Conservation (phyloP, 176 grass and related monocot species). For the Rhipidocladum racemiflorum region DNA sequence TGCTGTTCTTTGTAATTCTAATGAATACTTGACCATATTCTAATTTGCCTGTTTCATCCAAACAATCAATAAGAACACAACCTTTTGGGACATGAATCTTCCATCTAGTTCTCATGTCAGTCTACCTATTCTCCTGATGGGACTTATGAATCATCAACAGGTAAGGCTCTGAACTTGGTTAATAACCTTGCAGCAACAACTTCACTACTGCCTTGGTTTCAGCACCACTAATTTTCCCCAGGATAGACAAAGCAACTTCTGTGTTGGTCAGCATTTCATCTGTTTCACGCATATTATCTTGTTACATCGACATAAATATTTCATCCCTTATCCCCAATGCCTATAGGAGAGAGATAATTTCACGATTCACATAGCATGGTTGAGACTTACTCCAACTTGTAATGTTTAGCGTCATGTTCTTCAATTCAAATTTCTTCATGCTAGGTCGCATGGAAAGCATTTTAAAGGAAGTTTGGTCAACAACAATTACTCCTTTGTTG, state of each 20-base stretch:
- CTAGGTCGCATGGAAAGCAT: slow-evolving; percentile 75
- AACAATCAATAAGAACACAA: slow-evolving; percentile 86
- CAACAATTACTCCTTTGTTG: slow-evolving; percentile 82
- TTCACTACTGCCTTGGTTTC: slow-evolving; percentile 60
- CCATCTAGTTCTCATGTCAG: slow-evolving; percentile 73
- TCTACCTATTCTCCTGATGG: slow-evolving; percentile 63
- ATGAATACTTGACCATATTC: slow-evolving; percentile 88
- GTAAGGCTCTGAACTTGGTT: slow-evolving; percentile 76
- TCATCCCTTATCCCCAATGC: slow-evolving; percentile 85
- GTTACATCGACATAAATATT: slow-evolving; percentile 72
- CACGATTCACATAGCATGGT: slow-evolving; percentile 79
- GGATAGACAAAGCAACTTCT: slow-evolving; percentile 68
- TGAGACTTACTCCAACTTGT: slow-evolving; percentile 84
- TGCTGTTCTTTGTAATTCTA: slow-evolving; percentile 72
- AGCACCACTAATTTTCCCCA: slow-evolving; percentile 54
- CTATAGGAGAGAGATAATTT: slow-evolving; percentile 84
- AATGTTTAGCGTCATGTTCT: slow-evolving; percentile 77
- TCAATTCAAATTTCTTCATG: slow-evolving; percentile 94
- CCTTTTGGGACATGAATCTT: slow-evolving; percentile 86
- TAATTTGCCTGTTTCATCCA: slow-evolving; percentile 67
- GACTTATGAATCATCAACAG: slow-evolving; percentile 84
- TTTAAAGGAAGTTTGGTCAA: slow-evolving; percentile 54
- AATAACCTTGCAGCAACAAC: slow-evolving; percentile 77
- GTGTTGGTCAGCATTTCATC: slow-evolving; percentile 70
- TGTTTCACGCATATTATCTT: slow-evolving; percentile 57